A percentile compares a stretch with the other conserved stretches of the same genome.
Conservation (phyloP, 129 eudicot species). For the Pulicaria dysenterica region DNA sequence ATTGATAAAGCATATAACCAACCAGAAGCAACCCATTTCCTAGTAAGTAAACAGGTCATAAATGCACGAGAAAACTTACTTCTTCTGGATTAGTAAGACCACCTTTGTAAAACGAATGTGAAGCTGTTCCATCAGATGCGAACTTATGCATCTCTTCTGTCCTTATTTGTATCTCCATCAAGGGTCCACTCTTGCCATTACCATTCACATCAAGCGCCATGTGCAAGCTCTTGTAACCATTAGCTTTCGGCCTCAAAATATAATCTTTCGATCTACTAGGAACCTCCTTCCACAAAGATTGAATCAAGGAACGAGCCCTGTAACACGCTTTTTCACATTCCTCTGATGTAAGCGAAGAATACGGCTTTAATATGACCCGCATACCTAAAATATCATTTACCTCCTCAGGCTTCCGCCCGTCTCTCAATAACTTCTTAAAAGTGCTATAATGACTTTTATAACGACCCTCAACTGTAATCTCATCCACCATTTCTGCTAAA, state of each 20-base stretch:
- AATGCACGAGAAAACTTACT: conserved; percentile 41
- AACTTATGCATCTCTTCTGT: conserved; percentile 78
- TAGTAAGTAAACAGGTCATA: background rate
- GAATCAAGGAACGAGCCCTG: conserved; percentile 62
- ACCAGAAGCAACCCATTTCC: background rate
- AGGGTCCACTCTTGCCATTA: conserved; percentile 53
- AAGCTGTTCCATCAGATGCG: conserved; percentile 88
- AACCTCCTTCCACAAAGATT: conserved; percentile 79
- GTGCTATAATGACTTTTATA: conserved; percentile 94
- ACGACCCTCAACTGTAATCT: conserved; percentile 75
- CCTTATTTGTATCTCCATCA: conserved; percentile 92
- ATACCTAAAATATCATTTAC: conserved; percentile 87
- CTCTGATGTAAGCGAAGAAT: conserved; percentile 20
- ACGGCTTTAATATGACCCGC: conserved; percentile 69
- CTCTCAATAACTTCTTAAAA: conserved; percentile 93
- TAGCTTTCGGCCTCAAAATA: conserved; percentile 74
- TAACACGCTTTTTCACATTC: conserved; percentile 75
- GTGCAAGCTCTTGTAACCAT: conserved; percentile 89
- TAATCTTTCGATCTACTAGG: conserved; percentile 82
- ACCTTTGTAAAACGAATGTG: conserved; percentile 89
- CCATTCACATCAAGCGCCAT: conserved; percentile 95
- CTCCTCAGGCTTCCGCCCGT: conserved; percentile 92
- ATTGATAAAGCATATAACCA: background rate
- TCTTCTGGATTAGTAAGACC: conserved; percentile 91
- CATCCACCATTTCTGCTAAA: conserved; percentile 60